Percentiles rank a stretch among this genome's conserved stretches.
These are phyloP conservation scores for Fusarium coicis DNA, from an alignment of 2,329 filamentous ascomycete genomes.

Conservation along the genomic window DNA sequence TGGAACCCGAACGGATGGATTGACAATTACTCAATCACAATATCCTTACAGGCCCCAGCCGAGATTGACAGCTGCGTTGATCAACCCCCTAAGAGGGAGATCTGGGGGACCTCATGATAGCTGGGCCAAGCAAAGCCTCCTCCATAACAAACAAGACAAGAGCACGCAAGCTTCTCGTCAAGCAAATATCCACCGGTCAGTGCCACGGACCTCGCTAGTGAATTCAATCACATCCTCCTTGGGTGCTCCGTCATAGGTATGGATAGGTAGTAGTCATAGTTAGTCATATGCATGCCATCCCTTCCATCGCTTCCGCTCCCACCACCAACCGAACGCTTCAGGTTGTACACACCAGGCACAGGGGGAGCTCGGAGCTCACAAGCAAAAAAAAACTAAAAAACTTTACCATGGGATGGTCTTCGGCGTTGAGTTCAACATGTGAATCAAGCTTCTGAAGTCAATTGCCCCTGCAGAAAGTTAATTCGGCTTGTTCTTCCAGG, in stretches of 20 bases:
- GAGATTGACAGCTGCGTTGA: slow-evolving; percentile 27
- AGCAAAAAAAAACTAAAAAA: neutral
- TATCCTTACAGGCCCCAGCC: slow-evolving; percentile 1
- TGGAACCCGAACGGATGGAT: neutral
- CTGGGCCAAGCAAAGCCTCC: neutral
- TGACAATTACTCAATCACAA: neutral
- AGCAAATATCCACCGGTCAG: slow-evolving; percentile 32
- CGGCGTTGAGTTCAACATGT: neutral
- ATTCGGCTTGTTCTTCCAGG: neutral
- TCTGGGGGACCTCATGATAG: slow-evolving; percentile 24
- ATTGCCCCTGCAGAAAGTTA: slow-evolving; percentile 7
- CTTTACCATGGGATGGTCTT: neutral
- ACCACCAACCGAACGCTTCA: slow-evolving; percentile 22
- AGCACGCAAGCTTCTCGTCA: slow-evolving; percentile 17
- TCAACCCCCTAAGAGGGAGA: slow-evolving; percentile 5
- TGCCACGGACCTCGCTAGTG: slow-evolving; percentile 15
- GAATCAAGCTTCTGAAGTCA: neutral
- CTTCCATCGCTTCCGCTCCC: slow-evolving; percentile 2
- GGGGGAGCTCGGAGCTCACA: neutral
- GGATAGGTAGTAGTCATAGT: neutral
- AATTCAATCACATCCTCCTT: neutral
- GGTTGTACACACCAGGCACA: slow-evolving; percentile 10
- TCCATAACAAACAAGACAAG: neutral
- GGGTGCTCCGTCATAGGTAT: neutral
- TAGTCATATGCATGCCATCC: slow-evolving; percentile 32